Conservation (phyloP, 2,329 filamentous ascomycete genomes). For the Phymatotrichopsis omnivora region DNA sequence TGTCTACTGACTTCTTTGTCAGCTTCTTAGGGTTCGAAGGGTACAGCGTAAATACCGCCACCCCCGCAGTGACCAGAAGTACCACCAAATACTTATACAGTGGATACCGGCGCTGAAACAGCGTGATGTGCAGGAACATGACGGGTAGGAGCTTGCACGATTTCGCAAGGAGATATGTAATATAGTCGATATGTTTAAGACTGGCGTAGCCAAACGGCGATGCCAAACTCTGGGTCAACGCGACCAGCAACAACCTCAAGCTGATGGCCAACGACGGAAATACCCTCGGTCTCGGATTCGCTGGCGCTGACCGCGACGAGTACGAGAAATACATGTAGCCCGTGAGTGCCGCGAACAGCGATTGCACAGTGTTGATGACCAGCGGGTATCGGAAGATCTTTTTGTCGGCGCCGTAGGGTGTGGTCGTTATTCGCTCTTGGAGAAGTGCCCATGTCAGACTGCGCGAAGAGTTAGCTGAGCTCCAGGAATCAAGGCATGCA, state of each 20-base stretch:
- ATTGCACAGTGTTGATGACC: constrained; percentile 94
- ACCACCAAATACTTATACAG: constrained; percentile 96
- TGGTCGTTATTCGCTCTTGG: constrained; percentile 95
- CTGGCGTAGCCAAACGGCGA: constrained; percentile 59
- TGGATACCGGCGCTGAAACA: constrained; percentile 82
- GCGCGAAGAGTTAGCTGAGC: constrained; percentile 6
- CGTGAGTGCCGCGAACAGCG: constrained; percentile 70
- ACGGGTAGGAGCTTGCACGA: constrained; percentile 96
- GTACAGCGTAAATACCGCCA: constrained; percentile 90
- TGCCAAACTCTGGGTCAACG: constrained; percentile 53
- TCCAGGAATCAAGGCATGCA: not conserved
- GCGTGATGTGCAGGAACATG: constrained; percentile 88
- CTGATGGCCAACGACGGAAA: constrained; percentile 70
- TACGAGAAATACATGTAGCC: constrained; percentile 70
- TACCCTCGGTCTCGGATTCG: constrained; percentile 43
- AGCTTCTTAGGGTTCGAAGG: constrained; percentile 52
- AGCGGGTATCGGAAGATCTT: constrained; percentile 88
- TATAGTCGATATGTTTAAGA: constrained; percentile 58
- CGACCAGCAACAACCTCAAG: constrained; percentile 69
- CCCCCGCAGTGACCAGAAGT: constrained; percentile 77
- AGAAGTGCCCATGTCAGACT: constrained; percentile 93
- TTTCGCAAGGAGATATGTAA: constrained; percentile 61
- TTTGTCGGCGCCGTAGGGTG: constrained; percentile 59
- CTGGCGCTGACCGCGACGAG: constrained; percentile 43
- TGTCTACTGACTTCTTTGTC: constrained; percentile 38